A percentile compares a stretch with the other conserved stretches of the same genome.
These are phyloP conservation scores for Phyllosticta citriasiana DNA, from an alignment of 2,329 filamentous ascomycete genomes.

Conservation along the genomic window DNA sequence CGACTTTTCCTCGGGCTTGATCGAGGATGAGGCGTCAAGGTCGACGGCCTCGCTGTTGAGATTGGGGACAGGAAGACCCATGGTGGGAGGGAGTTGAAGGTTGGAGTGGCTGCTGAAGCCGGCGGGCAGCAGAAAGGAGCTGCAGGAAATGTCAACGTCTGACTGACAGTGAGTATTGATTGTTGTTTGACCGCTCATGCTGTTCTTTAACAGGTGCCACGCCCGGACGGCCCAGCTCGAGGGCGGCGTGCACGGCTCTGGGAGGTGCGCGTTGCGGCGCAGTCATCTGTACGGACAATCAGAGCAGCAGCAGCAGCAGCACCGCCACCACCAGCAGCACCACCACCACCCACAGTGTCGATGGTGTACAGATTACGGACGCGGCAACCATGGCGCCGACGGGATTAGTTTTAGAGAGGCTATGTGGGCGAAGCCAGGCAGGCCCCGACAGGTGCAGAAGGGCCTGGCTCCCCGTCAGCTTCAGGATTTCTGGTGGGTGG, in stretches of 20 bases:
- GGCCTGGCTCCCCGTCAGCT: background rate
- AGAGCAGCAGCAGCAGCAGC: no score
- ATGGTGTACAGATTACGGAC: background rate
- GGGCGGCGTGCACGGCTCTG: slow-evolving; percentile 4
- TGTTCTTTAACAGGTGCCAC: background rate
- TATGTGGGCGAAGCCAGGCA: background rate
- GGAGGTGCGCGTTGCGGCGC: slow-evolving; percentile 1
- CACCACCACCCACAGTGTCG: background rate
- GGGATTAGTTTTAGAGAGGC: background rate
- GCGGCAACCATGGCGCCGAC: background rate
- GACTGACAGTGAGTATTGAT: background rate
- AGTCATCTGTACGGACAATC: background rate
- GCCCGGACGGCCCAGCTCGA: background rate
- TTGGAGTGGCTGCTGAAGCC: background rate
- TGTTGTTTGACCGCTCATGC: background rate
- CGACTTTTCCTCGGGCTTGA: background rate
- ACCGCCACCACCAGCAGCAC: no score
- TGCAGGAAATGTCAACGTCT: background rate
- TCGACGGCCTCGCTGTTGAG: background rate
- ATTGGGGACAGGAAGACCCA: slow-evolving; percentile 2
- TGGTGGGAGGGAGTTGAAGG: background rate
- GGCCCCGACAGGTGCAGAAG: background rate
- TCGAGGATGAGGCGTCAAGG: background rate
- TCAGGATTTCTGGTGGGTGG: background rate
- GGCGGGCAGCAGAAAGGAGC: background rate